Evolutionary conservation across 768 basidiomycete genomes (phyloP).

Genomic region (Sarcodon sp.): DNA sequence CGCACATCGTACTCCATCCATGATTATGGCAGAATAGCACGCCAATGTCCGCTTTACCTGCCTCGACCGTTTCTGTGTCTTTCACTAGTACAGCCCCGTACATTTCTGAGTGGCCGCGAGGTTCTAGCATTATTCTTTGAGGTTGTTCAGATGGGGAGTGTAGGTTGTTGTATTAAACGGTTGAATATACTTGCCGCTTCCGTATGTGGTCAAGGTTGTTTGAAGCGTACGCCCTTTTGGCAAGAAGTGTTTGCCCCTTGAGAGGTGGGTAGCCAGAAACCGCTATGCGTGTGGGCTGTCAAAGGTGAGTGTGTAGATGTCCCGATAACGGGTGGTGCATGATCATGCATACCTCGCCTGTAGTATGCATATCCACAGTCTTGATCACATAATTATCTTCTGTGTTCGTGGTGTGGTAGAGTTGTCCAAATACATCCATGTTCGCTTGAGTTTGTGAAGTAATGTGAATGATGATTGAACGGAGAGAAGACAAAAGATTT

Average conservation of each 20-base stretch:
- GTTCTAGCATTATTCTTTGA: slow-evolving; percentile 23
- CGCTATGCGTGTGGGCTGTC: slow-evolving; percentile 25
- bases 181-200: slow-evolving; percentile 5
- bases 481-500: neutral
- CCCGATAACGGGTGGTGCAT: neutral
- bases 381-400: slow-evolving; percentile 9
- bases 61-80: slow-evolving; percentile 20
- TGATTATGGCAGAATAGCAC: slow-evolving; percentile 30
- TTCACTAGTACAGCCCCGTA: slow-evolving; percentile 24
- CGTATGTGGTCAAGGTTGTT: slow-evolving; percentile 16
- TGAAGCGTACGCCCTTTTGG: slow-evolving; percentile 20
- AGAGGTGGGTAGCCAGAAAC: slow-evolving; percentile 20
- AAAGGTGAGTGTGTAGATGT: neutral
- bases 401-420: too few species aligned
- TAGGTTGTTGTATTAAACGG: neutral
- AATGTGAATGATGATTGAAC: neutral
- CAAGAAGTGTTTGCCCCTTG: slow-evolving; percentile 19
- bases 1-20: slow-evolving; percentile 31
- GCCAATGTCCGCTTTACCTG: slow-evolving; percentile 24
- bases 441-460: too few species aligned
- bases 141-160: neutral
- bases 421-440: too few species aligned
- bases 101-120: slow-evolving; percentile 26
- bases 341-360: slow-evolving; percentile 18
- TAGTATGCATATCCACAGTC: slow-evolving; percentile 25